Evolutionary conservation across 1,139 yeast species (phyloP).

Genomic region (Geotrichum siamense): DNA sequence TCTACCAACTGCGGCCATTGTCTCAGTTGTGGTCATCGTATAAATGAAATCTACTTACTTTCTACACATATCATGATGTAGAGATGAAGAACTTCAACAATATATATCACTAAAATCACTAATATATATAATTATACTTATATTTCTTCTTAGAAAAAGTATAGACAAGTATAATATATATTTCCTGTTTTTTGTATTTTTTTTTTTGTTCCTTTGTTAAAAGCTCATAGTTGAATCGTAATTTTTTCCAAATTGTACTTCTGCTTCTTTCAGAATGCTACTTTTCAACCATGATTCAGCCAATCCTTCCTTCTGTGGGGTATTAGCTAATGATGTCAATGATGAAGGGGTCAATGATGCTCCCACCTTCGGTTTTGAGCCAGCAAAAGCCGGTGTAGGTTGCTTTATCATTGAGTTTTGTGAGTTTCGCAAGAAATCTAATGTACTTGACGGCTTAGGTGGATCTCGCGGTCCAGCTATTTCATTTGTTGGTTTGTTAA

Average conservation of each 20-base stretch:
- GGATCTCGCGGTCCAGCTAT: conserved; percentile 2
- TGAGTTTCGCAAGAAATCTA: conserved; percentile 12
- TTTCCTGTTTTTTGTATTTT: no score
- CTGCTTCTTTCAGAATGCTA: conserved; percentile 13
- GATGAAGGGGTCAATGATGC: background rate
- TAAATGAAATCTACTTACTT: no score
- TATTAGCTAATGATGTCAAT: background rate
- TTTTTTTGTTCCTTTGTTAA: no score
- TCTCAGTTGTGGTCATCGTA: no score
- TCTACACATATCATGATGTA: no score
- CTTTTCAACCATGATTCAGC: conserved; percentile 16
- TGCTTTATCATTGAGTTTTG: conserved; percentile 1
- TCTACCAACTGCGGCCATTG: no score
- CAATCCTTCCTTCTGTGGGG: background rate
- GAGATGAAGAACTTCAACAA: no score
- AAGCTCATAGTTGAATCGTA: conserved; percentile 15
- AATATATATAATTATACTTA: no score
- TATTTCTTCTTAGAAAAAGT: no score
- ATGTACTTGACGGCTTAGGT: conserved; percentile 11
- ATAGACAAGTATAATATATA: no score
- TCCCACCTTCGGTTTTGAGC: conserved; percentile 1
- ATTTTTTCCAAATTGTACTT: conserved; percentile 15
- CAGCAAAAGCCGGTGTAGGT: background rate
- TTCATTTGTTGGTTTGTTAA: no score
- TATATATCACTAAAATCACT: no score